phyloP scores from a whole-genome alignment of 139 green algal genomes.

The Chlorella sorokiniana region DNA sequence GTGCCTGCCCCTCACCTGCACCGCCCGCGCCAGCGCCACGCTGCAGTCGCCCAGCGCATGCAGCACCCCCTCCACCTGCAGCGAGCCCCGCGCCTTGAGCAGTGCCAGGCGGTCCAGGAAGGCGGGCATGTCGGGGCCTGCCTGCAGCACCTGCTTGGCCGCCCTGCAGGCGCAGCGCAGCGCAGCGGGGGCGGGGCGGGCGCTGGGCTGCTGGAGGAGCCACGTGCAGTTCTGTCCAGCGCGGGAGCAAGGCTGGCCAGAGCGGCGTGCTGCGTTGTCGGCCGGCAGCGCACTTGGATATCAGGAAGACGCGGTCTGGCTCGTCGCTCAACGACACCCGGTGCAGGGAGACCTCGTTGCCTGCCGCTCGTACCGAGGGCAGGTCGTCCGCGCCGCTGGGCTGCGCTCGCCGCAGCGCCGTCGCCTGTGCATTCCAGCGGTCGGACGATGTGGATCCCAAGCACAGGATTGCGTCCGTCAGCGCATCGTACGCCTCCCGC shows the following conservation, averaged over 20 bases:
- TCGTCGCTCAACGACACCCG: constrained; percentile 20
- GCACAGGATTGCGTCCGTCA: constrained; percentile 16
- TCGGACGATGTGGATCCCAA: not conserved
- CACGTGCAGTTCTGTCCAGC: no score
- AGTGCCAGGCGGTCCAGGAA: constrained; percentile 1
- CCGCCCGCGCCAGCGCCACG: constrained; percentile 5
- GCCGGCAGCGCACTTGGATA: constrained; percentile 6
- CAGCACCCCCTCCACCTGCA: constrained; percentile 23
- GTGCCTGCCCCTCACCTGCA: constrained; percentile 5
- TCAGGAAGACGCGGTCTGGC: constrained; percentile 17
- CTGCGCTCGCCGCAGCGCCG: constrained; percentile 8
- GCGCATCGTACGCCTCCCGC: constrained; percentile 10
- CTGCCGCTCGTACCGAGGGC: not conserved
- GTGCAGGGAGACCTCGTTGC: not conserved
- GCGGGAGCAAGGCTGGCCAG: not conserved
- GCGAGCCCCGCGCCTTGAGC: not conserved
- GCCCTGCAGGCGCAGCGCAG: not conserved
- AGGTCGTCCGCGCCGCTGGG: constrained; percentile 10
- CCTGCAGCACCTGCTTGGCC: constrained; percentile 23
- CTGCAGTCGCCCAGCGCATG: constrained; percentile 20
- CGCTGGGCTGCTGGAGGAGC: no score
- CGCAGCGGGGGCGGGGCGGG: not conserved
- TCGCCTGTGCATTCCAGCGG: constrained; percentile 15
- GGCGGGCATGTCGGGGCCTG: constrained; percentile 7
- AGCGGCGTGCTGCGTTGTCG: not conserved